Percentiles rank a stretch among this genome's conserved stretches.
Evolutionary conservation across 306 rosid species (phyloP).

Genomic region (Dalbergia cultrata): DNA sequence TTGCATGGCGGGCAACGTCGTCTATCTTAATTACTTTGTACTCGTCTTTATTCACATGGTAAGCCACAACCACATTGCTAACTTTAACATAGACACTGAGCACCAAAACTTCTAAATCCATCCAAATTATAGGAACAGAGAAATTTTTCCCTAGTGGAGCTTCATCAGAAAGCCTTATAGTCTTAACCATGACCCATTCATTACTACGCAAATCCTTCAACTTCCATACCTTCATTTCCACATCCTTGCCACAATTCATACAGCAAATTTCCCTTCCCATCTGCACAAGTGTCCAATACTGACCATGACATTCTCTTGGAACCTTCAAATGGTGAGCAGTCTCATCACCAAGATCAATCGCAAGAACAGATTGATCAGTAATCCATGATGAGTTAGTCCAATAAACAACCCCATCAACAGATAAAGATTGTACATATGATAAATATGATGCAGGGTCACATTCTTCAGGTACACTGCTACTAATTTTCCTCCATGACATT

Average conservation of each 20-base stretch:
- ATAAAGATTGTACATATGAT: slow-evolving; percentile 31
- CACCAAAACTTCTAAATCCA: slow-evolving; percentile 16
- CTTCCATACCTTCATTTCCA: slow-evolving; percentile 34
- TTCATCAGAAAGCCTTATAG: neutral
- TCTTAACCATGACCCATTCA: slow-evolving; percentile 38
- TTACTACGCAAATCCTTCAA: slow-evolving; percentile 33
- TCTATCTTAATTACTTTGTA: slow-evolving; percentile 12
- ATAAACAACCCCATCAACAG: slow-evolving; percentile 22
- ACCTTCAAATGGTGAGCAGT: neutral
- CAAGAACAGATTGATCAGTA: slow-evolving; percentile 21
- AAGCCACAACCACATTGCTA: slow-evolving; percentile 35
- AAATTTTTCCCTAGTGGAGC: neutral
- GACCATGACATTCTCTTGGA: slow-evolving; percentile 18
- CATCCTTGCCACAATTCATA: slow-evolving; percentile 34
- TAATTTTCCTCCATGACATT: slow-evolving; percentile 35
- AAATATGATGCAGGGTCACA: slow-evolving; percentile 36
- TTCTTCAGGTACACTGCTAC: neutral
- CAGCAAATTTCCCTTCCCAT: slow-evolving; percentile 17
- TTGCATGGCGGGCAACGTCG: slow-evolving; percentile 18
- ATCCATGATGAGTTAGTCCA: slow-evolving; percentile 42
- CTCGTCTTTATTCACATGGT: slow-evolving; percentile 1
- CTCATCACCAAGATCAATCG: slow-evolving; percentile 11
- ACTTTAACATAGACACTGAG: neutral
- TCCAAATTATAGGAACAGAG: slow-evolving; percentile 16
- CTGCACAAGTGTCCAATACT: slow-evolving; percentile 40